Conservation (phyloP, 2,329 filamentous ascomycete genomes). For the Sporothrix dimorphospora region DNA sequence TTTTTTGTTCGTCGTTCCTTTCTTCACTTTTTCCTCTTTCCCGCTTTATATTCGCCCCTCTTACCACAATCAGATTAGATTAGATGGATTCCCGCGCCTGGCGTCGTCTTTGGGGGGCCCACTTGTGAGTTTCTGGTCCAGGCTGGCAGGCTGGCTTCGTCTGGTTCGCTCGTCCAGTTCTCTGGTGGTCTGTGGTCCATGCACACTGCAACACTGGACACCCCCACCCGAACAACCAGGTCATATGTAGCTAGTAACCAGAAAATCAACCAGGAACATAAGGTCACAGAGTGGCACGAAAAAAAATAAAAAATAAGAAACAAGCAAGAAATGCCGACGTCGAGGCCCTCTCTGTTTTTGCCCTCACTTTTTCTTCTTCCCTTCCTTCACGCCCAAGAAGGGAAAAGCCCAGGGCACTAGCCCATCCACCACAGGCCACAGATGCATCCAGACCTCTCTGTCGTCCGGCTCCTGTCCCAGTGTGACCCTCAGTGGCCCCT, state of each 20-base stretch:
- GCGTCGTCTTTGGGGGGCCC: background rate
- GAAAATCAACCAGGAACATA: background rate
- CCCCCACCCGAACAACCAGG: background rate
- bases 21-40: background rate
- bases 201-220: background rate
- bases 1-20: background rate
- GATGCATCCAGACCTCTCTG: background rate
- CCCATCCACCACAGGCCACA: background rate
- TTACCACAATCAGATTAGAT: slow-evolving; percentile 34
- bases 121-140: background rate
- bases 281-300: background rate
- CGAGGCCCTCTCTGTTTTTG: slow-evolving; percentile 1
- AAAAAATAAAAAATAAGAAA: background rate
- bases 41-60: background rate
- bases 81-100: slow-evolving; percentile 29
- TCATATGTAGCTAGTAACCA: background rate
- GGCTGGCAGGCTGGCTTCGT: too few species aligned
- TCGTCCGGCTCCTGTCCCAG: too few species aligned
- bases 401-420: background rate
- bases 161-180: background rate
- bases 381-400: background rate
- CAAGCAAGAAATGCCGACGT: slow-evolving; percentile 24
- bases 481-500: too few species aligned
- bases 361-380: background rate
- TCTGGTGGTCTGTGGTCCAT: background rate